phyloP scores from a whole-genome alignment of 176 grass and related monocot genomes.

The Avena atlantica region DNA sequence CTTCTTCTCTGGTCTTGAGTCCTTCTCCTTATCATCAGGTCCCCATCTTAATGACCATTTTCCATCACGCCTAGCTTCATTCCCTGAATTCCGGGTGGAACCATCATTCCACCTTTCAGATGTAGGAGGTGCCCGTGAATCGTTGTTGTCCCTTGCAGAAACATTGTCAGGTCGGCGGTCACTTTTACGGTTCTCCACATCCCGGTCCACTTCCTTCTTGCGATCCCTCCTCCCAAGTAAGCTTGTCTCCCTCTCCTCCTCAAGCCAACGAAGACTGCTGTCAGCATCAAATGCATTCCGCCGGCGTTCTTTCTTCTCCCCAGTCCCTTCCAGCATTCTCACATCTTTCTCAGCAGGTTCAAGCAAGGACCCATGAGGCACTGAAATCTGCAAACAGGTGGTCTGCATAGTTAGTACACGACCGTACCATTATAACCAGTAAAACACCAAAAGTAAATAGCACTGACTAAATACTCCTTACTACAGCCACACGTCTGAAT shows the following conservation, averaged over 20 bases:
- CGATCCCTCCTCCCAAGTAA: slow-evolving; percentile 80
- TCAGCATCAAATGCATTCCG: slow-evolving; percentile 69
- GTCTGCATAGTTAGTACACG: not conserved
- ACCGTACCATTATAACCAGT: not conserved
- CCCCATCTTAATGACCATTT: slow-evolving; percentile 99
- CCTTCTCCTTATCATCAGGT: slow-evolving; percentile 93
- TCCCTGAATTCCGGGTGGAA: slow-evolving; percentile 52
- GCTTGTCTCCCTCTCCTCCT: slow-evolving; percentile 96
- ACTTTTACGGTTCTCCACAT: slow-evolving; percentile 68
- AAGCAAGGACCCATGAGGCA: slow-evolving; percentile 53
- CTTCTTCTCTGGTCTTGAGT: slow-evolving; percentile 77
- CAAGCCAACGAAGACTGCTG: slow-evolving; percentile 79
- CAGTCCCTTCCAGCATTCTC: slow-evolving; percentile 65
- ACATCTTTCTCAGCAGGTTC: slow-evolving; percentile 70
- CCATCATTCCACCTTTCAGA: slow-evolving; percentile 72
- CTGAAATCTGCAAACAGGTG: slow-evolving; percentile 36
- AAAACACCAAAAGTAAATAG: not conserved
- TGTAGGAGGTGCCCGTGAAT: slow-evolving; percentile 51
- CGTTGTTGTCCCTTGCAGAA: slow-evolving; percentile 65
- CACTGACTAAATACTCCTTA: not conserved
- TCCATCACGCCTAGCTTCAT: slow-evolving; percentile 68
- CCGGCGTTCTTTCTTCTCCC: slow-evolving; percentile 73
- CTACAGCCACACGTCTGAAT: slow-evolving; percentile 7
- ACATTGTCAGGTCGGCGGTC: slow-evolving; percentile 73
- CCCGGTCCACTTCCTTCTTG: slow-evolving; percentile 81